These are phyloP conservation scores for Ganoderma lucidum DNA, from an alignment of 1,284 basidiomycete genomes.

Conservation along the genomic window DNA sequence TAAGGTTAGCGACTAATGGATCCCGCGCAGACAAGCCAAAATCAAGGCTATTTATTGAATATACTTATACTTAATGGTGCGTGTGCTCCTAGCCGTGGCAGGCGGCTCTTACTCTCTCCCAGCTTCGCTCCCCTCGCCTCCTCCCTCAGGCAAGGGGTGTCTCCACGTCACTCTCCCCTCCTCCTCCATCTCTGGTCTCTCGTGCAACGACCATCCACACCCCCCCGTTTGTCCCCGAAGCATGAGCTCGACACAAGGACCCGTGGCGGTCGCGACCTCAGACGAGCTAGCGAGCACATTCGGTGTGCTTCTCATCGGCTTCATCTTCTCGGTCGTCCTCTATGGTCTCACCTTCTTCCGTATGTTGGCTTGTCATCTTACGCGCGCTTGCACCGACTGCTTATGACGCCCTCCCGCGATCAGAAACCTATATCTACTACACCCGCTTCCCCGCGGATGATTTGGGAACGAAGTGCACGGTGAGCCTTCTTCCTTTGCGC, in stretches of 20 bases:
- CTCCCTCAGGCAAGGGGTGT: background rate
- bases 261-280: conserved; percentile 10
- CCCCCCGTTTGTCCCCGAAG: conserved; percentile 2
- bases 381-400: background rate
- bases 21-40: background rate
- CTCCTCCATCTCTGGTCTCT: background rate
- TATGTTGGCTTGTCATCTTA: conserved; percentile 33
- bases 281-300: conserved; percentile 42
- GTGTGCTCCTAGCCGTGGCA: background rate
- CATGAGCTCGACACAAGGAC: conserved; percentile 12
- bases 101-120: background rate
- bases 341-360: conserved; percentile 55
- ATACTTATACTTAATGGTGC: background rate
- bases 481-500: conserved; percentile 29
- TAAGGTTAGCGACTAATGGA: background rate
- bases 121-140: background rate
- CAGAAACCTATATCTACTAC: conserved; percentile 51
- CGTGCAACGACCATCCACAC: background rate
- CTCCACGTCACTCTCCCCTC: background rate
- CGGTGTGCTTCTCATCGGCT: conserved; percentile 47
- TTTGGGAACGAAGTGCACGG: conserved; percentile 40
- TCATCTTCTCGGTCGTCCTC: conserved; percentile 45
- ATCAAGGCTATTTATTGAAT: background rate
- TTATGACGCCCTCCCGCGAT: background rate
- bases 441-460: conserved; percentile 46